A percentile compares a stretch with the other conserved stretches of the same genome.
Evolutionary conservation across 371 early-diverging fungal species (phyloP).

Genomic region (Chytridiales sp.): DNA sequence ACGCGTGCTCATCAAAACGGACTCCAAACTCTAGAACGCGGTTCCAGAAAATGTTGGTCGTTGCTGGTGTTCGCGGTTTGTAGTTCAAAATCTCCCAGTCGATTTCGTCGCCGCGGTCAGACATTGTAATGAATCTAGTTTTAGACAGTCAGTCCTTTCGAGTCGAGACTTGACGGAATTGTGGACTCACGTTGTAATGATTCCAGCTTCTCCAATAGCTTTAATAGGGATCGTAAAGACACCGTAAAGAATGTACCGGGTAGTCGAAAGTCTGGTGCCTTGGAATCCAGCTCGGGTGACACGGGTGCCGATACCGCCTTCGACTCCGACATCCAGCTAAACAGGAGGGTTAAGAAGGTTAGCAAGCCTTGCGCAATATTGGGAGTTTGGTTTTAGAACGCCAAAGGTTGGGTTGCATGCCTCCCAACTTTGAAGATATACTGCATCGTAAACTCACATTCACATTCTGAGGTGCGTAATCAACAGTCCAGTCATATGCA

Average conservation of each 20-base stretch:
- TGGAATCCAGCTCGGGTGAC: not conserved
- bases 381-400: too few species aligned
- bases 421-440: not conserved
- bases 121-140: constrained; percentile 60
- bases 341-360: too few species aligned
- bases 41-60: constrained; percentile 12
- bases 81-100: constrained; percentile 48
- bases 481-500: constrained; percentile 16
- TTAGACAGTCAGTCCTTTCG: too few species aligned
- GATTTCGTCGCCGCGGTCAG: constrained; percentile 56
- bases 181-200: constrained; percentile 65
- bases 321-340: not conserved
- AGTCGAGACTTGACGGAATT: too few species aligned
- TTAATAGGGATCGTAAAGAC: constrained; percentile 55
- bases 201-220: constrained; percentile 48
- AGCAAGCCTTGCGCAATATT: too few species aligned
- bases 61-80: constrained; percentile 1
- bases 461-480: constrained; percentile 10
- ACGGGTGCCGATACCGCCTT: not conserved
- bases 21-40: constrained; percentile 42
- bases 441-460: not conserved
- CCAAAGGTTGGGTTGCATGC: too few species aligned
- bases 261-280: constrained; percentile 28
- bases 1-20: constrained; percentile 20
- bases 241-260: constrained; percentile 41